Evolutionary conservation across 495 filamentous ascomycete genomes (phyloP), one percentile per base, ranked within the genome.

Genomic region (Penicillium egyptiacum): DNA sequence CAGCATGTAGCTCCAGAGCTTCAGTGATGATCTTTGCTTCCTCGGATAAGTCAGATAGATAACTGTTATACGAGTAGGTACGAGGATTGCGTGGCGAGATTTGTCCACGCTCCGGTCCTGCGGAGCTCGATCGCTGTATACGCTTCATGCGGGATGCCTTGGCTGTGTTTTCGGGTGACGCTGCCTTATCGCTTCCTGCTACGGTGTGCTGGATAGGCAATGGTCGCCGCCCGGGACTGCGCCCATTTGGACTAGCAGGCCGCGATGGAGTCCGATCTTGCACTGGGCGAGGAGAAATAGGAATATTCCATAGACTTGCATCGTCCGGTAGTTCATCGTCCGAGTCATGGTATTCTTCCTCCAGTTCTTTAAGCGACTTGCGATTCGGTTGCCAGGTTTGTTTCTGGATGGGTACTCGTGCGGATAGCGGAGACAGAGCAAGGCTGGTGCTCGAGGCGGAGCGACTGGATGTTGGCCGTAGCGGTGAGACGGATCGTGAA

Each of bases 271-370:
- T 62, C 44, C 90, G 81, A 60, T 91, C 88, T 45, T 78, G 76
- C 0, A 80, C 77, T 4, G 89, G 90, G 17, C 91, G 83, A 10
- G 94, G 94, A 9, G 92, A 96, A n/a, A 98, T 84, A 0, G 94
- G 94, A 8, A 98, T 89, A 64, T 98, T 98, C 79, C 91, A 91
- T 20, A 98, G 78, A 62, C 93, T 86, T 16, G 91, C 87, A 62
- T 95, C 94, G 53, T 95, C 91, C 5, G 94, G 94, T 22, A 98
- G 83, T 51, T 98, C 92, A 56, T 96, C 93, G 56, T 96, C 94
- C 11, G 85, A 86, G 55, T 96, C 90, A 69, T 92, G 82, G 59
- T 88, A 96, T 68, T 98, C 93, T 40, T 86, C 83, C 67, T 97
- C 95, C 33, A 93, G 66, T 52, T 96, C 88, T 55, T 89, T 81